A percentile compares a stretch with the other conserved stretches of the same genome.
Conservation (phyloP, 352 stramenopile species). For the Nothophytophthora sp. region DNA sequence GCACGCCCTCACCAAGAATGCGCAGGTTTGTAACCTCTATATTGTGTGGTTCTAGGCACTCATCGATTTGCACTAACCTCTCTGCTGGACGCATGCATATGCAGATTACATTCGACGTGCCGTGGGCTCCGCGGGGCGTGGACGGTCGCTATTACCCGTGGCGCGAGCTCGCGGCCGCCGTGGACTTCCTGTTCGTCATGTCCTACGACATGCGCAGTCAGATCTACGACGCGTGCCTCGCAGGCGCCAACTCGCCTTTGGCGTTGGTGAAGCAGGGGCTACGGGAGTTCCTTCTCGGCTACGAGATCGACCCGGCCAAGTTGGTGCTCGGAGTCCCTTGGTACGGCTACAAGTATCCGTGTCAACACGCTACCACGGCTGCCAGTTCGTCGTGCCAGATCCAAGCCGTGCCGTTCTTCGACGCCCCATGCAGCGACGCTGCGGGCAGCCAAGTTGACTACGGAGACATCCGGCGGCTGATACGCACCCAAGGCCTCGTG, state of each 20-base stretch:
- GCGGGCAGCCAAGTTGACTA: conserved; percentile 67
- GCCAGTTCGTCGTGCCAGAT: conserved; percentile 21
- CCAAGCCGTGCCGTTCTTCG: conserved; percentile 57
- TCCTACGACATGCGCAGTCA: conserved; percentile 93
- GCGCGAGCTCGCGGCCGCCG: conserved; percentile 53
- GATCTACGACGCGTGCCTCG: conserved; percentile 90
- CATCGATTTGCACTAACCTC: background rate
- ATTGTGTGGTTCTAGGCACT: background rate
- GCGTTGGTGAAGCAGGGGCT: conserved; percentile 75
- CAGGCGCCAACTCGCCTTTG: conserved; percentile 81
- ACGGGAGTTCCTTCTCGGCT: conserved; percentile 69
- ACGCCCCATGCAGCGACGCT: conserved; percentile 77
- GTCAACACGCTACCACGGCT: conserved; percentile 12
- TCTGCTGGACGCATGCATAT: conserved; percentile 2
- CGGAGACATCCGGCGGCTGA: conserved; percentile 42
- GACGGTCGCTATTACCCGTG: conserved; percentile 88
- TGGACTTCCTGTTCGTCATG: conserved; percentile 93
- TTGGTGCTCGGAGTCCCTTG: conserved; percentile 90
- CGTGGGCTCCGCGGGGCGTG: conserved; percentile 74
- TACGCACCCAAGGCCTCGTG: conserved; percentile 19
- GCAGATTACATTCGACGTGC: conserved; percentile 84
- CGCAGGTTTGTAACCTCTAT: conserved; percentile 42
- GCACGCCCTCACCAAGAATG: conserved; percentile 56
- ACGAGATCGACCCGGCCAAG: conserved; percentile 63
- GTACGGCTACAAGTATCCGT: conserved; percentile 92